Conservation (phyloP, 2,329 filamentous ascomycete species). For the Didymella keratinophila region DNA sequence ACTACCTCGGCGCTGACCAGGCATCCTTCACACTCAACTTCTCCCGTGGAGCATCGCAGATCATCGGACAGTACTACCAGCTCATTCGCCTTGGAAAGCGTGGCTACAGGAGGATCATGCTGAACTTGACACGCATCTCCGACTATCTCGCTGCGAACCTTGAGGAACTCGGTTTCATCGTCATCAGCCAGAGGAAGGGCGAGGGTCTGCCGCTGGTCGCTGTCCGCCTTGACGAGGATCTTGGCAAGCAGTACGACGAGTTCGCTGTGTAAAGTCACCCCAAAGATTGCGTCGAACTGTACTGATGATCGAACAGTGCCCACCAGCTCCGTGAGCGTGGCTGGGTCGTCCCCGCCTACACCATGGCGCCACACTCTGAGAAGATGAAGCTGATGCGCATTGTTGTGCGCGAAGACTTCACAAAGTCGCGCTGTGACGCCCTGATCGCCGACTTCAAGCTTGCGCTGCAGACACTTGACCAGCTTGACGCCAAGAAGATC, state of each 20-base stretch:
- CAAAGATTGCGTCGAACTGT: no score
- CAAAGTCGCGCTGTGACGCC: conserved; percentile 78
- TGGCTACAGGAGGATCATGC: conserved; percentile 92
- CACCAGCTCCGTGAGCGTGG: conserved; percentile 85
- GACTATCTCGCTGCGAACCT: conserved; percentile 84
- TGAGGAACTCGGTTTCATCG: conserved; percentile 78
- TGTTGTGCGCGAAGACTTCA: conserved; percentile 93
- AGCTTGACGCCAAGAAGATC: conserved; percentile 76
- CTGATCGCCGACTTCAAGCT: conserved; percentile 81
- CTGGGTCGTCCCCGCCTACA: conserved; percentile 96
- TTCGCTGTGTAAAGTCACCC: conserved; percentile 53
- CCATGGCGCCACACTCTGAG: conserved; percentile 89
- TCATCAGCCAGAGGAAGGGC: conserved; percentile 83
- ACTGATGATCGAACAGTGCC: conserved; percentile 55
- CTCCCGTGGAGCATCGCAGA: conserved; percentile 91
- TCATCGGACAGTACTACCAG: conserved; percentile 98
- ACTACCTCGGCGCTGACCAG: conserved; percentile 95
- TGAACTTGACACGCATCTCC: conserved; percentile 86
- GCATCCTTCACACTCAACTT: conserved; percentile 97
- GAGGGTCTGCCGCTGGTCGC: conserved; percentile 87
- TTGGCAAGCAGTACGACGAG: conserved; percentile 64
- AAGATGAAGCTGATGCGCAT: conserved; percentile 89
- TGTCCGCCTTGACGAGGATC: conserved; percentile 73
- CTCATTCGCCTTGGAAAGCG: conserved; percentile 92
- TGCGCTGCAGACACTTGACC: conserved; percentile 72